A percentile compares a stretch with the other conserved stretches of the same genome.
These are phyloP conservation scores for Yamadazyma dendronema DNA, from an alignment of 1,139 yeast species.

Conservation along the genomic window DNA sequence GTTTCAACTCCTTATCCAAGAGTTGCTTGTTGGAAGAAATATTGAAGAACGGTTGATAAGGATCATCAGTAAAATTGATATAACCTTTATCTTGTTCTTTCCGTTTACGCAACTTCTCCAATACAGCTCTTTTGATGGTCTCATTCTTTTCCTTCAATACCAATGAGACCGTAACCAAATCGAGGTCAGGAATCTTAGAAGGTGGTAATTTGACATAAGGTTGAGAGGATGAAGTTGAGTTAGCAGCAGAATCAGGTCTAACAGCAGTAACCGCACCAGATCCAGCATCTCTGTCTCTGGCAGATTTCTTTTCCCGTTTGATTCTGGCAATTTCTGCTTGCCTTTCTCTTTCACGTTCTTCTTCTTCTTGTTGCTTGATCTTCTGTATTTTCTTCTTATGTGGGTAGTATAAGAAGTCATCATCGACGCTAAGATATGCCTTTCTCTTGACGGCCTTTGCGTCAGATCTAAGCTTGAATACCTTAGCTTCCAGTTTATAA, in stretches of 20 bases:
- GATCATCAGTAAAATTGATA: conserved; percentile 86
- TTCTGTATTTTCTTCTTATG: conserved; percentile 65
- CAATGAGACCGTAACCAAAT: conserved; percentile 76
- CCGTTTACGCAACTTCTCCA: conserved; percentile 75
- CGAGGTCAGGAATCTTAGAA: conserved; percentile 91
- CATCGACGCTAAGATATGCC: conserved; percentile 63
- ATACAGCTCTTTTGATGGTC: conserved; percentile 76
- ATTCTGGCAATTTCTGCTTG: conserved; percentile 20
- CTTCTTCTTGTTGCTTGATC: conserved; percentile 39
- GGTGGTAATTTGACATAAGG: conserved; percentile 87
- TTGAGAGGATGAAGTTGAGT: conserved; percentile 47
- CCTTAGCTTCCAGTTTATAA: conserved; percentile 56
- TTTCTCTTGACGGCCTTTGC: conserved; percentile 73
- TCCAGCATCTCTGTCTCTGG: conserved; percentile 6
- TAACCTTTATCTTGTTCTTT: conserved; percentile 69
- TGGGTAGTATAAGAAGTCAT: conserved; percentile 78
- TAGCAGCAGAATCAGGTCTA: conserved; percentile 4
- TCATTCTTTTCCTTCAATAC: conserved; percentile 74
- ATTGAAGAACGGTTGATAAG: conserved; percentile 83
- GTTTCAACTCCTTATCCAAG: conserved; percentile 50
- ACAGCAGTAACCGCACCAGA: background rate
- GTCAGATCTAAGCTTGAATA: conserved; percentile 69
- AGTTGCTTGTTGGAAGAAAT: conserved; percentile 54
- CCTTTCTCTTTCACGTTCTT: conserved; percentile 27
- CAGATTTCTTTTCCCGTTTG: conserved; percentile 23